These are phyloP conservation scores for Cercophora scortea DNA, from an alignment of 495 filamentous ascomycete species.

Conservation along the genomic window DNA sequence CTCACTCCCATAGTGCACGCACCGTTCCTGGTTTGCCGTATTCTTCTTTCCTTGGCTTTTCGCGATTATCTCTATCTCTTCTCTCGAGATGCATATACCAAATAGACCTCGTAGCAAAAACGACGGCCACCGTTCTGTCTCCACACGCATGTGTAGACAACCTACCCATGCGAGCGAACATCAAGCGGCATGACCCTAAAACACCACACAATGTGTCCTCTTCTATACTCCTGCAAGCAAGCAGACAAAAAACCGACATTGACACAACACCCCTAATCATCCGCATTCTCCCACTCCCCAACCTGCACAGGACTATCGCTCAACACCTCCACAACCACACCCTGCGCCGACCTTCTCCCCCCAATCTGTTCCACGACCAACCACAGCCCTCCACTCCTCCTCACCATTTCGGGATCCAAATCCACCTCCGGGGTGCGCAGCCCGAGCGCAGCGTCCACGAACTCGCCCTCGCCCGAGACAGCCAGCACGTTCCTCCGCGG, in stretches of 20 bases:
- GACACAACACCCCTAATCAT: constrained; percentile 17
- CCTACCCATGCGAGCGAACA: too few species aligned
- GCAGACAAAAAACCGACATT: not conserved
- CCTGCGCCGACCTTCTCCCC: constrained; percentile 28
- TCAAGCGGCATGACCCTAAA: too few species aligned
- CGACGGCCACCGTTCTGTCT: too few species aligned
- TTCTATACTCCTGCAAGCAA: too few species aligned
- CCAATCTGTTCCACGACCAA: constrained; percentile 67
- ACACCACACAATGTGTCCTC: too few species aligned
- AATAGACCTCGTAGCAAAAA: too few species aligned
- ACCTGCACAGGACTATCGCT: constrained; percentile 59
- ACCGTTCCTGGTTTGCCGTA: too few species aligned
- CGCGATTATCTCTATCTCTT: too few species aligned
- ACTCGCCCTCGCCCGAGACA: constrained; percentile 51
- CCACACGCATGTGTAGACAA: too few species aligned
- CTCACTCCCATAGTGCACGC: too few species aligned
- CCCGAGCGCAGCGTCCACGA: constrained; percentile 59
- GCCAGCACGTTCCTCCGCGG: constrained; percentile 55
- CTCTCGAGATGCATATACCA: too few species aligned
- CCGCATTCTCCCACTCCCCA: constrained; percentile 44
- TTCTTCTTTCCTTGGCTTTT: too few species aligned
- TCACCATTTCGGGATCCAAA: constrained; percentile 47
- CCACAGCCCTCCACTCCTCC: constrained; percentile 52
- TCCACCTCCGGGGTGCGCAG: constrained; percentile 66
- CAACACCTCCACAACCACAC: constrained; percentile 59